These are phyloP conservation scores for Solidago caesia DNA, from an alignment of 129 eudicot species.

Conservation along the genomic window DNA sequence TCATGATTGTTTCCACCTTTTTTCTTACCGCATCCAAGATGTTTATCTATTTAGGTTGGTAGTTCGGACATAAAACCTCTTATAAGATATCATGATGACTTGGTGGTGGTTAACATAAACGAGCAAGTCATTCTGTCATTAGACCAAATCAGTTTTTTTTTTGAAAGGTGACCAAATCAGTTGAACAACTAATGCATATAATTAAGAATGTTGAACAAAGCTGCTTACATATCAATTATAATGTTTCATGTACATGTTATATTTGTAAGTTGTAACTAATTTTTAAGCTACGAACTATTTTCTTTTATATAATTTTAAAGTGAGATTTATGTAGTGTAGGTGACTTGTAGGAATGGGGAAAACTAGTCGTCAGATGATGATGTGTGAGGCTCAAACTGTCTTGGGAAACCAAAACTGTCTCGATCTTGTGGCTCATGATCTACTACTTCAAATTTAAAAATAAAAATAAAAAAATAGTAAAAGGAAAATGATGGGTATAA, in stretches of 20 bases:
- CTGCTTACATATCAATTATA: too few species aligned
- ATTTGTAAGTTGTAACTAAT: too few species aligned
- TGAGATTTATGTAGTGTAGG: slow-evolving; percentile 12
- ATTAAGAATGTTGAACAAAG: too few species aligned
- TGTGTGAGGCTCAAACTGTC: slow-evolving; percentile 32
- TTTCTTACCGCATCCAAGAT: too few species aligned
- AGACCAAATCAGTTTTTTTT: not conserved
- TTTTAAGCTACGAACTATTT: not conserved
- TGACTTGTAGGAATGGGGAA: slow-evolving; percentile 24
- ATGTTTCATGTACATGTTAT: not conserved
- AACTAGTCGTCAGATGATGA: slow-evolving; percentile 20
- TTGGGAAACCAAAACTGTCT: slow-evolving; percentile 47
- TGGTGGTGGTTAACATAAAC: too few species aligned
- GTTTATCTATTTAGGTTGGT: too few species aligned
- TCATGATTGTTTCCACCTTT: too few species aligned
- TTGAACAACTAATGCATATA: not conserved
- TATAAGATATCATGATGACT: too few species aligned
- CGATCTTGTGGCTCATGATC: slow-evolving; percentile 29
- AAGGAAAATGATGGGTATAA: slow-evolving; percentile 20
- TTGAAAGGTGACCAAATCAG: not conserved
- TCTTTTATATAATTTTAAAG: not conserved
- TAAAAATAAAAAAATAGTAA: not conserved
- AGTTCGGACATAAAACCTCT: too few species aligned
- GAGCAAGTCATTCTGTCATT: too few species aligned
- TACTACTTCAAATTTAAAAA: not conserved